Base-by-base conservation (phyloP, 208 protist species). In the Spongospora subterranea region DNA sequence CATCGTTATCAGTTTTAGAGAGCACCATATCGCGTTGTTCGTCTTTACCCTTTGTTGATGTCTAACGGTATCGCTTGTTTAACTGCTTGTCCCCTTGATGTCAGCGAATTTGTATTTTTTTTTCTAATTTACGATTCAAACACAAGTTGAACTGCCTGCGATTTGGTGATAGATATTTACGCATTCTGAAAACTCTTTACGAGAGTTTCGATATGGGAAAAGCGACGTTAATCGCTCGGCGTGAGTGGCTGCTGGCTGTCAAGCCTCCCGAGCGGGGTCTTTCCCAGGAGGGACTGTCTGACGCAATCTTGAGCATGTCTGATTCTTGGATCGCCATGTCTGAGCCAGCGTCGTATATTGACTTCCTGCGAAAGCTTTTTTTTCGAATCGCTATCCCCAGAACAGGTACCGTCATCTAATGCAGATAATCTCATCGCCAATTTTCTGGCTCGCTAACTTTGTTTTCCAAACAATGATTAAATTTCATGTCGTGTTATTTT, bases 301-400 rank as follows among this genome's bases (percentile, higher is more conserved):
- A 35, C 35, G 71, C 71, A 6, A 82, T 82, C 17, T 43, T 82
- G 11, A n/a, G 35, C n/a, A 82, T 35, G n/a, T 6, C 71, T 17
- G 71, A 6, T 43, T 6, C n/a, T 35, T 82, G 71, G 71, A n/a
- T 82, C 17, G n/a, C 40, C 17, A 43, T 13, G 35, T 17, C 71
- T 6, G 35, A 20, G 17, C n/a, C 71, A 45, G 71, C 6, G 40
- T 35, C n/a, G 71, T 82, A 82, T n/a, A 43, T 82, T n/a, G 71
- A 82, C 71, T 82, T 82, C 71, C n/a, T 82, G 17, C 6, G n/a
- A 17, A 43, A 45, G 13, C 71, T 82, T 35, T 82, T 82, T n/a
- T 82, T 40, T 43, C n/a, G 71, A n/a, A 82, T 82, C 71, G 6
- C 71, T 6, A 60, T 24, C 13, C 50, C 50, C 24, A 6, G 50